Percentiles rank a stretch among this genome's conserved stretches.
Evolutionary conservation across 139 green algal genomes (phyloP).

Genomic region (Limnomonas spitsbergensis): DNA sequence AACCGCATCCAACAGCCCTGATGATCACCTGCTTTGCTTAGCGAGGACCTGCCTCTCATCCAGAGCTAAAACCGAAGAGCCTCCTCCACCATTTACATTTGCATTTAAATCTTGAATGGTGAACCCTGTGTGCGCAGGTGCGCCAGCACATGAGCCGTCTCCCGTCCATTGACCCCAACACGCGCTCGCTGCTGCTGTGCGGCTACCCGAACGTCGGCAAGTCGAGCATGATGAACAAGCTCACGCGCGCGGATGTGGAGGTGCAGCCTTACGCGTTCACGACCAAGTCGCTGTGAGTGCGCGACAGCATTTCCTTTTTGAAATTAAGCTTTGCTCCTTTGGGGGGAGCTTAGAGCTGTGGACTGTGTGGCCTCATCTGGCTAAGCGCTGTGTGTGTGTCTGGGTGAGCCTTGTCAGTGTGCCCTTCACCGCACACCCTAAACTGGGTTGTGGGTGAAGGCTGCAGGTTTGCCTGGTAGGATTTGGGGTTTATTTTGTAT

Average conservation of each 20-base stretch:
- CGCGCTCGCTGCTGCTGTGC: slow-evolving; percentile 91
- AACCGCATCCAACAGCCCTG: too few relatives aligned
- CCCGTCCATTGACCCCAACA: slow-evolving; percentile 97
- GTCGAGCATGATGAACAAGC: slow-evolving; percentile 95
- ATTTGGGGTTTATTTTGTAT: too few relatives aligned
- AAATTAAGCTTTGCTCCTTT: too few relatives aligned
- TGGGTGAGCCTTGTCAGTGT: background rate
- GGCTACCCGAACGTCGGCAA: slow-evolving; percentile 99
- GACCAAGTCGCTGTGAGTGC: slow-evolving; percentile 52
- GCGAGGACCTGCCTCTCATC: too few relatives aligned
- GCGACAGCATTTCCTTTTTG: too few relatives aligned
- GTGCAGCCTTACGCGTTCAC: slow-evolving; percentile 73
- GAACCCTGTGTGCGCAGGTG: slow-evolving; percentile 64
- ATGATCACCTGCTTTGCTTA: too few relatives aligned
- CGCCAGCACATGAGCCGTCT: slow-evolving; percentile 97
- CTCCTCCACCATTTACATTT: too few relatives aligned
- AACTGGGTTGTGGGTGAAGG: too few relatives aligned
- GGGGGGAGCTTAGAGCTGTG: background rate
- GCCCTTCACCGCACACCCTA: too few relatives aligned
- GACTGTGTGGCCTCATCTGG: background rate
- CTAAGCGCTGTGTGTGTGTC: background rate
- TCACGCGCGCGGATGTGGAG: slow-evolving; percentile 96
- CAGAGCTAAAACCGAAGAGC: too few relatives aligned
- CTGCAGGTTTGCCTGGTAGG: too few relatives aligned
- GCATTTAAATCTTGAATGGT: too few relatives aligned